phyloP scores from a whole-genome alignment of 2,329 filamentous ascomycete species.

The Pseudogymnoascus sp. region DNA sequence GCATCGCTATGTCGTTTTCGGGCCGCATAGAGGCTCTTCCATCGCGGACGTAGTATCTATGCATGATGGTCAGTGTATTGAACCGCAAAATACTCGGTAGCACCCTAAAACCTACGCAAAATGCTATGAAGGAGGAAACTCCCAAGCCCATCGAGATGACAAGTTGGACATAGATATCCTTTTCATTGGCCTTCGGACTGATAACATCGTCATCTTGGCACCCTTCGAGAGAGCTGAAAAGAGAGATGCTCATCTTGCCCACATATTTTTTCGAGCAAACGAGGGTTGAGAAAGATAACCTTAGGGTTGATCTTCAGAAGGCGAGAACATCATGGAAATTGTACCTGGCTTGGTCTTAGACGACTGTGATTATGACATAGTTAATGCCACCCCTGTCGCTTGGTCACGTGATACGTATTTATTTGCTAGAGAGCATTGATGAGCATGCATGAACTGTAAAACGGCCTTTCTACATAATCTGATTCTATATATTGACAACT shows the following conservation, averaged over 20 bases:
- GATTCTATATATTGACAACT: neutral
- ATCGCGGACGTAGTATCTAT: conserved; percentile 80
- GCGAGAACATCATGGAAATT: neutral
- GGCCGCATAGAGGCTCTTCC: conserved; percentile 85
- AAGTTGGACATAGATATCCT: conserved; percentile 52
- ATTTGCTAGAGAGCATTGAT: neutral
- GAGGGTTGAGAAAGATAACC: neutral
- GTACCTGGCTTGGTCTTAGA: conserved; percentile 5
- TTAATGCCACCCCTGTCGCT: neutral
- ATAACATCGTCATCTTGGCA: conserved; percentile 11
- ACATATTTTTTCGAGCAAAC: neutral
- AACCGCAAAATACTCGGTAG: neutral
- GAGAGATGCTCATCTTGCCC: neutral
- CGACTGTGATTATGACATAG: neutral
- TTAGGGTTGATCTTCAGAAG: neutral
- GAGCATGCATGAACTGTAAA: neutral
- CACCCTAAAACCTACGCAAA: conserved; percentile 54
- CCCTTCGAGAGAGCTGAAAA: conserved; percentile 2
- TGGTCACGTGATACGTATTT: neutral
- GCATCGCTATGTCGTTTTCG: conserved; percentile 68
- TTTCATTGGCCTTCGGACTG: conserved; percentile 19
- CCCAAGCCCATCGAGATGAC: conserved; percentile 67
- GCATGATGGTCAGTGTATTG: conserved; percentile 24
- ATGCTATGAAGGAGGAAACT: conserved; percentile 63
- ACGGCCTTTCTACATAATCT: neutral